Evolutionary conservation across 176 grass and related monocot genomes (phyloP), one percentile per base, ranked within the genome.

Genomic region (Alopecurus myosuroides): DNA sequence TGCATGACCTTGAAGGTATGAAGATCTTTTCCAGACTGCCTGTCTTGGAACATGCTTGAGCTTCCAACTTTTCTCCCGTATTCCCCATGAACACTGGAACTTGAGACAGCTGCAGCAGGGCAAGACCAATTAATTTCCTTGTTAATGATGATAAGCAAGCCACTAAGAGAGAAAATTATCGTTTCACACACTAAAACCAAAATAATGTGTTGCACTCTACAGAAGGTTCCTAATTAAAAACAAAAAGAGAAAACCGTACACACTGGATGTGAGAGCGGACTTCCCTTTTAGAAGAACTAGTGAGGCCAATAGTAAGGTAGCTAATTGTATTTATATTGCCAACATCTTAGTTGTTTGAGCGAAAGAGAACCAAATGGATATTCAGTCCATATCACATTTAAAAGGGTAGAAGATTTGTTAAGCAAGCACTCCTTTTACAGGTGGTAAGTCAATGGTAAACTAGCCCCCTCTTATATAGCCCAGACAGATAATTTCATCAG

Each of bases 31-130:
- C 42, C 42, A 76, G 72, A 52, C 14, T 66, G 29, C 6, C 71
- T 65, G 10, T 84, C 14, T 49, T 40, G 66, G 39, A 56, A 36
- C 20, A 76, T 76, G n/a, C 28, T 44, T 17, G 85, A 67, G 34
- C 34, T 45, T 52, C 85, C 65, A 28, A 86, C 57, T 52, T 75
- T 78, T 69, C 70, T 94, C 78, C 63, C 74, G 15, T 76, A 84
- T 20, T 79, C 30, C 49, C 67, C 78, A 67, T 17, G 52, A 80
- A 82, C 70, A 35, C 74, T 62, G 25, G 55, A 85, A 45, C 75
- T 78, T 48, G 86, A 41, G 34, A 84, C 40, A 83, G 62, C 92
- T 91, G 68, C 28, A 63, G 82, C 14, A 76, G 22, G 36, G 19
- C 57, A 85, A 5, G 35, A 83, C 17, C 48, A 11, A 23, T 41